Conservation (phyloP, 768 basidiomycete species). For the Auricularia sp. region DNA sequence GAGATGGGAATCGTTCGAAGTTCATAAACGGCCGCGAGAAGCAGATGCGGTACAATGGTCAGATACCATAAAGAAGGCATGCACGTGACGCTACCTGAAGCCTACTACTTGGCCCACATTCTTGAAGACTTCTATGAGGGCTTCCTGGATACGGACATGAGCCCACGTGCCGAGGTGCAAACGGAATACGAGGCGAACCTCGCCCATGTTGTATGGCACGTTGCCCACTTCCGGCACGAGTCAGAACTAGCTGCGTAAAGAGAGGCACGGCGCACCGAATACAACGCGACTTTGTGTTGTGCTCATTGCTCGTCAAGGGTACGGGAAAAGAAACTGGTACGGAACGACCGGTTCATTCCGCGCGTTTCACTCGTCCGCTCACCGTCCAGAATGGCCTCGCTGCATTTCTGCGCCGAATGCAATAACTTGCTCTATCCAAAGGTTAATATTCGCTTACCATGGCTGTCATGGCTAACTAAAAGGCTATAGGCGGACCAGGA, state of each 20-base stretch:
- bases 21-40: no score
- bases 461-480: not conserved
- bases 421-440: slow-evolving; percentile 86
- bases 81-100: slow-evolving; percentile 47
- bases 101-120: slow-evolving; percentile 81
- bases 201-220: slow-evolving; percentile 85
- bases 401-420: slow-evolving; percentile 90
- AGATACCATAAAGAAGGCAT: not conserved
- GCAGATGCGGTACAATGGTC: no score
- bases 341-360: no score
- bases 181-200: slow-evolving; percentile 29
- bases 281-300: slow-evolving; percentile 32
- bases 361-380: not conserved
- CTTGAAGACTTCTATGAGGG: slow-evolving; percentile 81
- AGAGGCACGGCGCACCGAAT: slow-evolving; percentile 40
- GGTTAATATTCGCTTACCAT: slow-evolving; percentile 12
- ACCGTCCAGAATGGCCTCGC: slow-evolving; percentile 41
- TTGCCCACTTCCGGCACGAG: slow-evolving; percentile 52
- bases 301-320: not conserved
- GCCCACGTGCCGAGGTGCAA: slow-evolving; percentile 5
- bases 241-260: slow-evolving; percentile 2
- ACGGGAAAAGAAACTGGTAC: no score
- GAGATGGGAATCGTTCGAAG: no score
- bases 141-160: slow-evolving; percentile 38
- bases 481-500: slow-evolving; percentile 65